Evolutionary conservation across 2,329 filamentous ascomycete species (phyloP).

Genomic region (Colletotrichum sp.): DNA sequence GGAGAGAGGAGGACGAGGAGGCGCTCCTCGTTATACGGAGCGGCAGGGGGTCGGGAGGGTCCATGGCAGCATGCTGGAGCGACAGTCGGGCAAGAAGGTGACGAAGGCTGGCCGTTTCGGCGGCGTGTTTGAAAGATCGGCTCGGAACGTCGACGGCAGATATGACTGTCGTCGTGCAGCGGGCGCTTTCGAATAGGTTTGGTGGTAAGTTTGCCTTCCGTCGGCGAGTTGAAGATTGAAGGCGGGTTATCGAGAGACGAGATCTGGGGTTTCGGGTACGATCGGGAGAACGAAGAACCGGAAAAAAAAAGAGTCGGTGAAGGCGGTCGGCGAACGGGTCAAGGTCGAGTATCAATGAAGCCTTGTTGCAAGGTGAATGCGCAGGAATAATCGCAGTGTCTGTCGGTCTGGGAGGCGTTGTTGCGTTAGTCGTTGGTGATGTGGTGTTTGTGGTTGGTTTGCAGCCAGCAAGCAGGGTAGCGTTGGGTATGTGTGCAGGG

Average conservation of each 20-base stretch:
- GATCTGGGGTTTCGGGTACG: not conserved
- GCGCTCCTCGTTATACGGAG: conserved; percentile 18
- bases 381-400: not conserved
- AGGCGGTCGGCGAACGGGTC: not conserved
- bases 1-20: conserved; percentile 40
- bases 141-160: not conserved
- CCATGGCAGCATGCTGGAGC: conserved; percentile 8
- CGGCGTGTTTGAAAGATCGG: not conserved
- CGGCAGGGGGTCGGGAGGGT: conserved; percentile 17
- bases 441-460: conserved; percentile 5
- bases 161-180: not conserved
- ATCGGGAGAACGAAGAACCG: not conserved
- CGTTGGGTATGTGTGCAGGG: conserved; percentile 7
- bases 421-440: not conserved
- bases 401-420: not conserved
- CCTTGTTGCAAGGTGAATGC: not conserved
- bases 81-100: not conserved
- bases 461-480: not conserved
- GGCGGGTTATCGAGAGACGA: not conserved
- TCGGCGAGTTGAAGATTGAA: not conserved
- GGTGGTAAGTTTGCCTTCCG: not conserved
- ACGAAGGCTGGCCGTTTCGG: not conserved
- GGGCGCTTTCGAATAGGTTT: not conserved
- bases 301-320: not conserved
- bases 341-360: not conserved